Evolutionary conservation across 2,329 filamentous ascomycete genomes (phyloP).

Genomic region (Epichloe bromicola): DNA sequence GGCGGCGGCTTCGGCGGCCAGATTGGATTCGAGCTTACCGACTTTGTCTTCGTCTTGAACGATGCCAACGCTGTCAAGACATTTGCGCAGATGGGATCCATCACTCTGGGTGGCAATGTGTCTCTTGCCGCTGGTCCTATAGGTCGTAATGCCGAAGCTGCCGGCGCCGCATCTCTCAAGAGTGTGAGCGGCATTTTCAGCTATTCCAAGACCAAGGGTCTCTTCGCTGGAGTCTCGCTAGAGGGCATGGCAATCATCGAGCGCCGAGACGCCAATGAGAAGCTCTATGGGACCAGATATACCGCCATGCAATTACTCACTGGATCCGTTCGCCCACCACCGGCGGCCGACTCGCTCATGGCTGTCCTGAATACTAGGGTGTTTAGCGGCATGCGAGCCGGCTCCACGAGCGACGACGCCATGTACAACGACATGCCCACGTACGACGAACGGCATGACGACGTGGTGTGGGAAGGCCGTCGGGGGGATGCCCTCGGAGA

Average conservation of each 20-base stretch:
- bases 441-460: conserved; percentile 73
- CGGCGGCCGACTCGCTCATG: conserved; percentile 74
- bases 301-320: conserved; percentile 72
- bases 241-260: conserved; percentile 91
- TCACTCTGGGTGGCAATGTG: conserved; percentile 92
- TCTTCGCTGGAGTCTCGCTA: conserved; percentile 90
- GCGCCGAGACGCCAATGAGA: conserved; percentile 91
- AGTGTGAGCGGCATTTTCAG: conserved; percentile 87
- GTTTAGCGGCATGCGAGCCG: conserved; percentile 54
- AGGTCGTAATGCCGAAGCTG: conserved; percentile 89
- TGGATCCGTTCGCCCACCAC: conserved; percentile 64
- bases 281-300: conserved; percentile 75
- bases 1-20: conserved; percentile 77
- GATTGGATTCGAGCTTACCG: conserved; percentile 77
- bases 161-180: conserved; percentile 81
- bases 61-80: conserved; percentile 80
- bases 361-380: conserved; percentile 70
- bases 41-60: conserved; percentile 98
- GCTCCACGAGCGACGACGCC: conserved; percentile 34
- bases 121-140: conserved; percentile 90
- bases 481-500: conserved; percentile 62
- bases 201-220: conserved; percentile 94
- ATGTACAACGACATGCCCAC: conserved; percentile 94
- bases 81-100: conserved; percentile 80
- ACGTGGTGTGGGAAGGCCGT: conserved; percentile 71